Base-by-base conservation (phyloP, 2,329 filamentous ascomycete genomes). In the Claviceps spartinae region DNA sequence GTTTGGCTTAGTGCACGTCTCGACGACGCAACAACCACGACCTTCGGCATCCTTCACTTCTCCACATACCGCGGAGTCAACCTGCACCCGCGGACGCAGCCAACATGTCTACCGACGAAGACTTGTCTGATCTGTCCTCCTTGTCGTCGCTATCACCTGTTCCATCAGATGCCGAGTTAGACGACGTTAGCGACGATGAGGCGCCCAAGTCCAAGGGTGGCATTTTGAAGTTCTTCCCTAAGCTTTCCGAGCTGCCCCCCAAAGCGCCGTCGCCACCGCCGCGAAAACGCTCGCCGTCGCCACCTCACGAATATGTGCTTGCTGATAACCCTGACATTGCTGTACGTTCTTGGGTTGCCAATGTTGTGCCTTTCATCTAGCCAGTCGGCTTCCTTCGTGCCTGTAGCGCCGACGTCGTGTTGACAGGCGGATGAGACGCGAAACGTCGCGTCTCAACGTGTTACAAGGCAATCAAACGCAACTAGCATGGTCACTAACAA, bases 281-380 rank as follows among this genome's bases (percentile, higher is more conserved):
- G 62, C 81, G 80, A 63, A 94, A 93, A 74, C 78, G 91, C 65
- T 83, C 85, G 53, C 83, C 88, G 20, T 96, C 90, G 58, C 91
- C 91, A 59, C 83, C 88, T 8, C 91, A 96, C 67, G 88, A 95
- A 75, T 87, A 85, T 68, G 84, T 88, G 30, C 74, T 96, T 52
- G 88, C 88, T 56, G 91, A 97, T 67, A 95, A 95, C 67, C 79
- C 86, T 56, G 86, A 93, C 64, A 90, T 97, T 71, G 86, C 91
- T 60, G 90, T 96, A 78, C 70, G 90, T 87, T 54, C 56, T 58
- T 49, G 20, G n/a, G 18, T n/a, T 41, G 26, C 20, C 26, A 22
- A 41, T 36, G 34, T 20, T 14, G 24, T 26, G 37, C 22, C 26
- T 18, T 42, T 14, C 5, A n/a, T 20, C 18, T 26, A 34, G 38